A percentile compares a stretch with the other conserved stretches of the same genome.
Evolutionary conservation across 495 filamentous ascomycete genomes (phyloP).

Genomic region (Penicillium psychrofluorescens): DNA sequence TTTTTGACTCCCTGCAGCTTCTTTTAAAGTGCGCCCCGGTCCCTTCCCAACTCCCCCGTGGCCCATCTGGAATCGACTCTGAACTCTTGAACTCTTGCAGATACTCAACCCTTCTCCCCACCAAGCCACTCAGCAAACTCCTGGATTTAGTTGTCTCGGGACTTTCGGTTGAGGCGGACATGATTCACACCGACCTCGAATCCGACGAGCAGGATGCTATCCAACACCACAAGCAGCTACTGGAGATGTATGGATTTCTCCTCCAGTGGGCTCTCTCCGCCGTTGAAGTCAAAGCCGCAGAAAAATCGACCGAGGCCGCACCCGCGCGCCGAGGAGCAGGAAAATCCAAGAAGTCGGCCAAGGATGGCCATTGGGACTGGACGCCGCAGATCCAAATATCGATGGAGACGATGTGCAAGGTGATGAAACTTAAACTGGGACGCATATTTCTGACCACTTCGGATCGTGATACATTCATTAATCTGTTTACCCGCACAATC

Average conservation of each 20-base stretch:
- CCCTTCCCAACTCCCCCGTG: conserved; percentile 37
- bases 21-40: conserved; percentile 87
- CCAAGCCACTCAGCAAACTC: conserved; percentile 79
- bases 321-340: conserved; percentile 63
- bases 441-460: conserved; percentile 93
- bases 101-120: conserved; percentile 73
- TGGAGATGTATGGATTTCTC: conserved; percentile 93
- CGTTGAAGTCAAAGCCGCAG: conserved; percentile 86
- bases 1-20: conserved; percentile 91
- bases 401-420: conserved; percentile 90
- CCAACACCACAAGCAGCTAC: conserved; percentile 76
- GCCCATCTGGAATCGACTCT: conserved; percentile 45
- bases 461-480: conserved; percentile 92
- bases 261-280: conserved; percentile 91
- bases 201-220: conserved; percentile 83
- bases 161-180: conserved; percentile 85
- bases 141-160: conserved; percentile 91
- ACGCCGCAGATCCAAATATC: conserved; percentile 79
- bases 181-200: conserved; percentile 78
- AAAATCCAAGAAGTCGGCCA: conserved; percentile 70
- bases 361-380: conserved; percentile 83
- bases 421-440: conserved; percentile 83
- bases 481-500: conserved; percentile 85
- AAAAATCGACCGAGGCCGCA: conserved; percentile 67
- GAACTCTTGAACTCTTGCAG: conserved; percentile 61